Percentiles rank a stretch among this genome's conserved stretches.
phyloP scores from a whole-genome alignment of 306 rosid genomes.

The Rosa lucieae region DNA sequence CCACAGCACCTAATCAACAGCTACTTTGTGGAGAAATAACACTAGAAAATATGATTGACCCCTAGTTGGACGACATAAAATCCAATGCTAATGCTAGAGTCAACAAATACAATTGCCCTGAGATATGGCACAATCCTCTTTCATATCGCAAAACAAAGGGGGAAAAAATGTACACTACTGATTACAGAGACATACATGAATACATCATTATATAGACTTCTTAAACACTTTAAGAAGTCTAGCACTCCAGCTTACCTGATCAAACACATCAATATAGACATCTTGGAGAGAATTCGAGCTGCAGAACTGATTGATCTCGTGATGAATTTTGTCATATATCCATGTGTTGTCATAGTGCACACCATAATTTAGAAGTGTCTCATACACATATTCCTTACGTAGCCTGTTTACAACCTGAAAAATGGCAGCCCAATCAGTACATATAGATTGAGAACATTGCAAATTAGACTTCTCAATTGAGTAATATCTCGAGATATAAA shows the following conservation, averaged over 20 bases:
- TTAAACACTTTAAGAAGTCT: neutral
- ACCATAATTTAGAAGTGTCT: constrained; percentile 82
- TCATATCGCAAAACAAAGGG: constrained; percentile 9
- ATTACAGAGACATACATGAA: neutral
- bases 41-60: constrained; percentile 9
- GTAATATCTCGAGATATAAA: neutral
- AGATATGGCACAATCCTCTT: neutral
- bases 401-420: constrained; percentile 86
- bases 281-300: constrained; percentile 82
- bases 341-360: constrained; percentile 84
- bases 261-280: constrained; percentile 93
- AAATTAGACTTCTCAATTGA: constrained; percentile 1
- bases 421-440: constrained; percentile 19
- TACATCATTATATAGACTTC: neutral
- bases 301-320: constrained; percentile 92
- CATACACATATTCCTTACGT: constrained; percentile 66
- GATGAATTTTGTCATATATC: constrained; percentile 97
- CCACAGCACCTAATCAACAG: neutral
- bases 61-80: neutral
- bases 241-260: constrained; percentile 54
- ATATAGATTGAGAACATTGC: constrained; percentile 13
- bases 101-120: neutral
- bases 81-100: neutral
- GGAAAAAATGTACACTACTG: neutral
- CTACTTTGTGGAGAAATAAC: neutral